These are phyloP conservation scores for Leccinellum albellum DNA, from an alignment of 768 basidiomycete species.

Conservation along the genomic window DNA sequence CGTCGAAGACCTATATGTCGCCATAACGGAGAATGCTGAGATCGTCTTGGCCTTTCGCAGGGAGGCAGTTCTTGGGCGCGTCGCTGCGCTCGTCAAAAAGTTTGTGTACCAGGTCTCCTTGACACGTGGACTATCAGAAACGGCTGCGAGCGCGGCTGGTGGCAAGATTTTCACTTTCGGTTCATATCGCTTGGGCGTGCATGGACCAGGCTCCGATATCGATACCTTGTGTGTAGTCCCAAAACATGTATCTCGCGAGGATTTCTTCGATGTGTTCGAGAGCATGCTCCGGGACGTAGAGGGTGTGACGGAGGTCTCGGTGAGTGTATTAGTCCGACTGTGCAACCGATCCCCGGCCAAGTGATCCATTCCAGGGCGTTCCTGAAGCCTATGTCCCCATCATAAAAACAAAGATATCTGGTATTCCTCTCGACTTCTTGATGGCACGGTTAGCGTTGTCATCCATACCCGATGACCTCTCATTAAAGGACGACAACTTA, in stretches of 20 bases:
- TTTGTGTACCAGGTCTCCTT: conserved; percentile 86
- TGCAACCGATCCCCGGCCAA: conserved; percentile 1
- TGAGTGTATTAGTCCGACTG: conserved; percentile 40
- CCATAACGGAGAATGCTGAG: conserved; percentile 17
- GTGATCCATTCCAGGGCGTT: conserved; percentile 61
- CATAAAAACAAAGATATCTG: conserved; percentile 85
- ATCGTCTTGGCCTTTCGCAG: conserved; percentile 41
- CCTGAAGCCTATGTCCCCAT: conserved; percentile 97
- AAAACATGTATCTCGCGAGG: conserved; percentile 91
- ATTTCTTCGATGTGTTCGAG: conserved; percentile 92
- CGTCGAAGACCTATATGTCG: conserved; percentile 2
- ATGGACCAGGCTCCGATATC: conserved; percentile 94
- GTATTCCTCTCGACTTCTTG: conserved; percentile 90
- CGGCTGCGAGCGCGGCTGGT: conserved; percentile 84
- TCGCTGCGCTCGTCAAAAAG: conserved; percentile 85
- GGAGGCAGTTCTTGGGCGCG: conserved; percentile 88
- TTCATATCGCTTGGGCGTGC: conserved; percentile 95
- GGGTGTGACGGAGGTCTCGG: conserved; percentile 85
- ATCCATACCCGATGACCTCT: conserved; percentile 87
- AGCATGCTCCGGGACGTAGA: conserved; percentile 81
- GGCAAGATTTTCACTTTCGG: conserved; percentile 99
- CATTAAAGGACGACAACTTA: conserved; percentile 86
- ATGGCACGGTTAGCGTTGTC: conserved; percentile 87
- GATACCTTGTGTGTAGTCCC: conserved; percentile 98
- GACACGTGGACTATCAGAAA: conserved; percentile 78